These are phyloP conservation scores for Penicillium crustosum DNA, from an alignment of 2,329 filamentous ascomycete species.

Conservation along the genomic window DNA sequence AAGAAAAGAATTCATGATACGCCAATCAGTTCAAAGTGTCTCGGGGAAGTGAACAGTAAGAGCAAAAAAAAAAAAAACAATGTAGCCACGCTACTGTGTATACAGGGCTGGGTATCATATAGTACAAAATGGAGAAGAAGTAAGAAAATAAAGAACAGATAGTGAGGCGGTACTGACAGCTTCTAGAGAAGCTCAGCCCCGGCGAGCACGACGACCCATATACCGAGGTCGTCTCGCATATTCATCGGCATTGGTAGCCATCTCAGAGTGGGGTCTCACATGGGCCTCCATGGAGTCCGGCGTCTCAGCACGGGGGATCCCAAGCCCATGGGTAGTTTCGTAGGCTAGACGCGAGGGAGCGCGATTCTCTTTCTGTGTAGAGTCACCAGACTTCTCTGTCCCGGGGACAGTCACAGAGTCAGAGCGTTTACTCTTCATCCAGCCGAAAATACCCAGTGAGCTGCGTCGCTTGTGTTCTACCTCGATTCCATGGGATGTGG, in stretches of 20 bases:
- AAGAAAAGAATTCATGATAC: background rate
- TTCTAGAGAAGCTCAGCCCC: slow-evolving; percentile 13
- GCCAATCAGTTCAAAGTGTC: no score
- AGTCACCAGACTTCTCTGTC: slow-evolving; percentile 8
- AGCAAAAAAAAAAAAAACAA: background rate
- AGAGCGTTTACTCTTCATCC: slow-evolving; percentile 40
- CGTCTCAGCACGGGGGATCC: slow-evolving; percentile 10
- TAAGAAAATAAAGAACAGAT: background rate
- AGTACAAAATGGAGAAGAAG: slow-evolving; percentile 11
- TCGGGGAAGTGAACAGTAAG: background rate
- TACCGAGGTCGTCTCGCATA: slow-evolving; percentile 31
- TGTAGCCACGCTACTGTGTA: background rate
- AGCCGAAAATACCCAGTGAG: slow-evolving; percentile 41
- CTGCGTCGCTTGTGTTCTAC: slow-evolving; percentile 39
- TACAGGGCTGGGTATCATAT: slow-evolving; percentile 16
- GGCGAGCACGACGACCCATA: slow-evolving; percentile 32
- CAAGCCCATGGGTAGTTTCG: slow-evolving; percentile 13
- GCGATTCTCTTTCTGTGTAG: slow-evolving; percentile 13
- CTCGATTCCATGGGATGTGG: slow-evolving; percentile 31
- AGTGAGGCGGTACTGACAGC: background rate
- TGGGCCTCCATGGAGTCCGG: slow-evolving; percentile 17
- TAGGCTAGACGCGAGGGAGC: slow-evolving; percentile 17
- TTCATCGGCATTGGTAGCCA: slow-evolving; percentile 15
- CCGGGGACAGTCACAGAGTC: slow-evolving; percentile 6
- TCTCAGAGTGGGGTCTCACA: slow-evolving; percentile 14